phyloP scores from a whole-genome alignment of 768 basidiomycete genomes.

The Sistotremastrum suecicum region DNA sequence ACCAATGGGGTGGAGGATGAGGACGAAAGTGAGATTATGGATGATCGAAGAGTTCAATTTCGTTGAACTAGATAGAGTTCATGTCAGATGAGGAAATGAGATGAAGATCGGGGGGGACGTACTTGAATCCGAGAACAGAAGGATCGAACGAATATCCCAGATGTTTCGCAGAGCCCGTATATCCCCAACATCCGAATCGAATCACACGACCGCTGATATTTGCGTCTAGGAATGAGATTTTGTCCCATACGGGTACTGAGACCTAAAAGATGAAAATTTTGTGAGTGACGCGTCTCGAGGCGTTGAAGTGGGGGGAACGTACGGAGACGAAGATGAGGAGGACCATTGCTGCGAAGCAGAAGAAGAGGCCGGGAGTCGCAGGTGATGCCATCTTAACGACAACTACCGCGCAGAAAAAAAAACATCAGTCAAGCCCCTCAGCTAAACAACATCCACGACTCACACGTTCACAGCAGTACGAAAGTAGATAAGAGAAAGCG shows the following conservation, averaged over 20 bases:
- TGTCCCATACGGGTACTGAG: constrained; percentile 63
- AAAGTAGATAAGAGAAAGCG: too few relatives aligned
- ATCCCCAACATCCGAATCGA: constrained; percentile 69
- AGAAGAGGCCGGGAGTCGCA: constrained; percentile 55
- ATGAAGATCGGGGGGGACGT: constrained; percentile 11
- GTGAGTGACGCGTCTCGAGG: too few relatives aligned
- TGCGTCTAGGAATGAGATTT: constrained; percentile 52
- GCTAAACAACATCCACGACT: too few relatives aligned
- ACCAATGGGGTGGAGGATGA: constrained; percentile 77
- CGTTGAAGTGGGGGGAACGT: too few relatives aligned
- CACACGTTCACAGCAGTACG: too few relatives aligned
- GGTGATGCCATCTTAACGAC: constrained; percentile 8
- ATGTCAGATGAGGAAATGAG: not conserved
- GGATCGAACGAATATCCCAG: constrained; percentile 47
- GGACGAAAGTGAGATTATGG: constrained; percentile 54
- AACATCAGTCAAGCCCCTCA: too few relatives aligned
- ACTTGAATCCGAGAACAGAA: constrained; percentile 24
- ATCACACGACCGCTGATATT: constrained; percentile 21
- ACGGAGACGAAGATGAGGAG: constrained; percentile 56
- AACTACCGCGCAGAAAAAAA: too few relatives aligned
- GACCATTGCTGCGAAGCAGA: constrained; percentile 57
- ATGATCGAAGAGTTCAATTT: constrained; percentile 38
- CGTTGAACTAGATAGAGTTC: constrained; percentile 19
- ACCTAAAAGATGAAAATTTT: constrained; percentile 30
- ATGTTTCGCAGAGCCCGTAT: constrained; percentile 36